A percentile compares a stretch with the other conserved stretches of the same genome.
These are phyloP conservation scores for Diaporthe vaccinii DNA, from an alignment of 2,329 filamentous ascomycete species.

Conservation along the genomic window DNA sequence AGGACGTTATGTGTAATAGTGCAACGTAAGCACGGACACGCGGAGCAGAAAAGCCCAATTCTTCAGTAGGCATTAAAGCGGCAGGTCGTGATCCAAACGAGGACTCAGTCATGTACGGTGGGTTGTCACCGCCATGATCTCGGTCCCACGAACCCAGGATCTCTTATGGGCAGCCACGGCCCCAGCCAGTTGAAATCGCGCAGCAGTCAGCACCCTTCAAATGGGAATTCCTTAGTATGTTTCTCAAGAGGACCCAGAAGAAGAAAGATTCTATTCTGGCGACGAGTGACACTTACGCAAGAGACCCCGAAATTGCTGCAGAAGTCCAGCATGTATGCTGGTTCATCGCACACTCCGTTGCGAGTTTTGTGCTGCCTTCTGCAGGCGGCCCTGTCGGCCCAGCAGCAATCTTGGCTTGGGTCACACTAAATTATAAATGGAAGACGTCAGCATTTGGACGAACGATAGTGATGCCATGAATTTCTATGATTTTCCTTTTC, in stretches of 20 bases:
- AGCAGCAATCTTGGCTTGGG: slow-evolving; percentile 20
- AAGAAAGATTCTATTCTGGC: no score
- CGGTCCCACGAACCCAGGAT: neutral
- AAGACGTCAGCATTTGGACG: neutral
- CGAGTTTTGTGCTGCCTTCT: slow-evolving; percentile 15
- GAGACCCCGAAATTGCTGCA: slow-evolving; percentile 2
- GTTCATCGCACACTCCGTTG: neutral
- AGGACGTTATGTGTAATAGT: neutral
- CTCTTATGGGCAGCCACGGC: neutral
- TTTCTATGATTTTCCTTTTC: neutral
- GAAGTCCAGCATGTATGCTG: neutral
- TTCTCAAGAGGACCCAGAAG: no score
- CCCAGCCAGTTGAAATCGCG: slow-evolving; percentile 6
- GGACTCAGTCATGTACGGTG: neutral
- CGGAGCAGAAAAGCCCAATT: neutral
- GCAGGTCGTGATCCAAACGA: neutral
- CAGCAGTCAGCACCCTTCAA: slow-evolving; percentile 6
- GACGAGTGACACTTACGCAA: neutral
- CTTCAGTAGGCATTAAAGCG: neutral
- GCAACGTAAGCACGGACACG: no score
- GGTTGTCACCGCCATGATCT: neutral
- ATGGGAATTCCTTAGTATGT: neutral
- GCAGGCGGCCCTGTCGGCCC: neutral
- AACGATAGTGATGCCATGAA: neutral
- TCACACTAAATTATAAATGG: neutral